Evolutionary conservation across 805 yeast species (phyloP), one percentile per base, ranked within the genome.

Genomic region (Nakazawaea wyomingensis): DNA sequence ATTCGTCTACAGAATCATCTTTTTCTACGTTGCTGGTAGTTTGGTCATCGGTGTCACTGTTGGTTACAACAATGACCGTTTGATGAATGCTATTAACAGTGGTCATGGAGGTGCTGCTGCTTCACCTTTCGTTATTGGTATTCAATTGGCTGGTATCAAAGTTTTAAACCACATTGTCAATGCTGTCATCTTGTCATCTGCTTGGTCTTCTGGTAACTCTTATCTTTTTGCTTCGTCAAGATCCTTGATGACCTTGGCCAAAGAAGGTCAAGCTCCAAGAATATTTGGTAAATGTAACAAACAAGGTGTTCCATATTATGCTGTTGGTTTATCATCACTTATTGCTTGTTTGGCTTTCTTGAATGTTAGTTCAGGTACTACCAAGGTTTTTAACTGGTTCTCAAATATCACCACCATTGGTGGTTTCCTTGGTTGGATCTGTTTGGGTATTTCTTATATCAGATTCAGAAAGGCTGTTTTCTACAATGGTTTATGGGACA

Each of bases 71-170:
- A 73, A 71, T 52, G 57, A 55, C 33, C 57, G 66, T 45, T 62
- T 72, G 39, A 61, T 74, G 51, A 52, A 51, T 37, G 76, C 75
- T 14, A 60, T 74, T 51, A 68, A 64, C n/a, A 63, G 66, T 29
- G 82, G 80, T 51, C 48, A 59, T 11, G 52, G 66, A 11, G 76
- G 79, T 49, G 93, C 95, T 4, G 76, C 82, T 36, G 91, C 91
- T 17, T 84, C 95, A 13, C 96, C 96, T 27, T 88, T 85, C 54
- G 91, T 86, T 41, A 81, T 86, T 57, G 96, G 95, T 43, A 82
- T 87, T 54, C 77, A 77, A 54, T 73, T 71, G 51, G 85, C 87
- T 14, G 69, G 76, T 39, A 85, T 87, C 50, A 57, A 59, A 22
- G 90, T 77, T 2, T 66, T 88, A 50, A 90, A 87, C 44, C 85